These are phyloP conservation scores for Pichia kudriavzevii DNA, from an alignment of 1,139 yeast genomes.

Conservation along the genomic window DNA sequence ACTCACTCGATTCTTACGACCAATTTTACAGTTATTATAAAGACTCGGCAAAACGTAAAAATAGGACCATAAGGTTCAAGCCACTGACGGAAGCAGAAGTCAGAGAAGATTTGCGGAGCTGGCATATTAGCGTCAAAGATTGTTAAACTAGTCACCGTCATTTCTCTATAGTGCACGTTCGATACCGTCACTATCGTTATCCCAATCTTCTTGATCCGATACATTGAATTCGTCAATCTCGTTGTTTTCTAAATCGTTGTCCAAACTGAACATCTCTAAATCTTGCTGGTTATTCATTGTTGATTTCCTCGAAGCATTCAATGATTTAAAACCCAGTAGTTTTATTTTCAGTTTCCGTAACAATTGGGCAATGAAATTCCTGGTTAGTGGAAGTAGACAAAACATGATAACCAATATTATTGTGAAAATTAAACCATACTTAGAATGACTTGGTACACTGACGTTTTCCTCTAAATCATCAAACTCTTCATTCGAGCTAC, in stretches of 20 bases:
- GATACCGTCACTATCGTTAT: constrained; percentile 24
- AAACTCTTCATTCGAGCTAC: not conserved
- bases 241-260: too few species aligned
- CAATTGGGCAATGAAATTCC: too few species aligned
- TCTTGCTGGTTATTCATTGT: too few species aligned
- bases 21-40: not conserved
- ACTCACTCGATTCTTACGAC: constrained; percentile 2
- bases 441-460: too few species aligned
- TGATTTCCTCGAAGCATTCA: too few species aligned
- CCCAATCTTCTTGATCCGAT: constrained; percentile 17
- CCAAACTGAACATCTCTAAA: too few species aligned
- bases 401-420: too few species aligned
- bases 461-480: too few species aligned
- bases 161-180: constrained; percentile 17
- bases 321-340: too few species aligned
- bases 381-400: too few species aligned
- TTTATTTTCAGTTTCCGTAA: too few species aligned
- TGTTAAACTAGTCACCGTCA: not conserved
- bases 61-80: constrained; percentile 10
- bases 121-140: constrained; percentile 19
- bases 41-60: constrained; percentile 1
- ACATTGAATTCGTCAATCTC: not conserved
- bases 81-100: constrained; percentile 24
- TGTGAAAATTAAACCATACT: too few species aligned
- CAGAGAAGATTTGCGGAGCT: constrained; percentile 26